Conservation (phyloP, 106 monocot species). For the Alisma plantagoaquatica region DNA sequence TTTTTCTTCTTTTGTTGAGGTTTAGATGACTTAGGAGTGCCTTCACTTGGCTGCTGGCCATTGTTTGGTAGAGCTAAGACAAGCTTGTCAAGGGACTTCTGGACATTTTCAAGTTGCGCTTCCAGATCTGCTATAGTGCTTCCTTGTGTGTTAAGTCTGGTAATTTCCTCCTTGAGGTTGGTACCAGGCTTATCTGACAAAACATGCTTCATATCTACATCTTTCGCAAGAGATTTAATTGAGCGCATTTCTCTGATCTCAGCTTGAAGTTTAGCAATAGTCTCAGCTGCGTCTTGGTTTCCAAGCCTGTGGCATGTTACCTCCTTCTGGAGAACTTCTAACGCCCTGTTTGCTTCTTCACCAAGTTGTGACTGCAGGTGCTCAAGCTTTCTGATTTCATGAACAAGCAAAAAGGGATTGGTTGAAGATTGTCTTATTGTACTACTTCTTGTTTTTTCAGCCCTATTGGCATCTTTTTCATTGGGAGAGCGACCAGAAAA, state of each 20-base stretch:
- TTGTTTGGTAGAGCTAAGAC: constrained; percentile 67
- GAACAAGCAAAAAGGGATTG: constrained; percentile 67
- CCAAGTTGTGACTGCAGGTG: constrained; percentile 84
- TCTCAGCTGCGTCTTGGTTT: constrained; percentile 86
- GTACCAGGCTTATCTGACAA: constrained; percentile 22
- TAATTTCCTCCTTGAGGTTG: constrained; percentile 82
- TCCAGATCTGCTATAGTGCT: constrained; percentile 74
- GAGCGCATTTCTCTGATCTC: constrained; percentile 75
- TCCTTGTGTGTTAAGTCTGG: constrained; percentile 78
- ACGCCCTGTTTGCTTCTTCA: constrained; percentile 75
- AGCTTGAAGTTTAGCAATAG: constrained; percentile 88
- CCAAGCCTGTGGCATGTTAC: constrained; percentile 81
- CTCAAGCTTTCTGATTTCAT: constrained; percentile 93
- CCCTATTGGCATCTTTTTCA: constrained; percentile 4
- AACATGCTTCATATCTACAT: constrained; percentile 15
- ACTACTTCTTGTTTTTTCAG: constrained; percentile 30
- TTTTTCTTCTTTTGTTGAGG: constrained; percentile 54
- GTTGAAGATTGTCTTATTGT: constrained; percentile 83
- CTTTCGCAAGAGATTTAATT: constrained; percentile 44
- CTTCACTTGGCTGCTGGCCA: constrained; percentile 8
- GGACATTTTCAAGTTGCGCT: constrained; percentile 85
- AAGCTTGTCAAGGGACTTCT: constrained; percentile 81
- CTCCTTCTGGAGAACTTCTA: constrained; percentile 96
- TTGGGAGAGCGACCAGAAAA: constrained; percentile 42
- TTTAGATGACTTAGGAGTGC: constrained; percentile 36